These are phyloP conservation scores for Epichloe gansuensis DNA, from an alignment of 2,329 filamentous ascomycete genomes.

Conservation along the genomic window DNA sequence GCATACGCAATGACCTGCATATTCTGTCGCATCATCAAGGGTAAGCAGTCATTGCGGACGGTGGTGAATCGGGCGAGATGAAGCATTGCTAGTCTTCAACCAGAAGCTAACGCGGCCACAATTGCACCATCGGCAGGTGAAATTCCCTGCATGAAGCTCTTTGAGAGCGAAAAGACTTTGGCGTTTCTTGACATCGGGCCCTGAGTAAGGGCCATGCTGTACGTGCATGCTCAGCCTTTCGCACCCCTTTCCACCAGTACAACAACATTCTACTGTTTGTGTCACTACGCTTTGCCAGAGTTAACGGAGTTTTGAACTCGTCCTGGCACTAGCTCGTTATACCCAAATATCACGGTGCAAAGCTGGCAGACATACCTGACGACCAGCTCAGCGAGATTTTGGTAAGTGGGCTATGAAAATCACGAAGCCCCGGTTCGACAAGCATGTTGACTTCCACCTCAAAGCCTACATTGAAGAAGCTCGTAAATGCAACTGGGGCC, in stretches of 20 bases:
- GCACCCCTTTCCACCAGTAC: neutral
- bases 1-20: conserved; percentile 48
- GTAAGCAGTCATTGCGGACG: conserved; percentile 25
- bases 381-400: conserved; percentile 74
- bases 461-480: conserved; percentile 57
- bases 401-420: conserved; percentile 31
- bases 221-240: conserved; percentile 22
- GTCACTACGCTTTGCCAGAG: neutral
- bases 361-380: conserved; percentile 86
- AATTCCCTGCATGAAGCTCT: conserved; percentile 93
- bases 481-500: conserved; percentile 64
- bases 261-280: neutral
- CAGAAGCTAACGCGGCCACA: neutral
- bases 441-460: neutral
- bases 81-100: neutral
- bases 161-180: conserved; percentile 83
- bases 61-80: neutral
- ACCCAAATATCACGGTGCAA: conserved; percentile 86
- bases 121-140: conserved; percentile 48
- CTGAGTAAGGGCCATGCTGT: conserved; percentile 83
- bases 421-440: neutral
- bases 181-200: conserved; percentile 96
- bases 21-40: conserved; percentile 98
- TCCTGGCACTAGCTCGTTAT: conserved; percentile 63
- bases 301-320: neutral